These are phyloP conservation scores for Phycomyces nitens DNA, from an alignment of 192 early-diverging fungal species.

Conservation along the genomic window DNA sequence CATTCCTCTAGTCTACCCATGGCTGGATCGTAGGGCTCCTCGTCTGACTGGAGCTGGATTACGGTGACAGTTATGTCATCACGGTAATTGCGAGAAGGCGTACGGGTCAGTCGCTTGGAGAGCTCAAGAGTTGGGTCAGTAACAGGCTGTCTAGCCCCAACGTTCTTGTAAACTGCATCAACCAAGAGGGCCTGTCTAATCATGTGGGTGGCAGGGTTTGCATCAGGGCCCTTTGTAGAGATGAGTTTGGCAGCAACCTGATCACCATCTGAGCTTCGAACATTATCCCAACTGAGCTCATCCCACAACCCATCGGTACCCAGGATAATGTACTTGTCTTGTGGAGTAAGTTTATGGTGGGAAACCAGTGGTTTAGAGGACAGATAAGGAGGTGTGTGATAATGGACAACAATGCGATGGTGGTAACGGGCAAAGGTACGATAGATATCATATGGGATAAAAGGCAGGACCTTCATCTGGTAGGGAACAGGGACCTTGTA, in stretches of 20 bases:
- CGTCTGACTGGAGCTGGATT: slow-evolving; percentile 22
- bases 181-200: slow-evolving; percentile 21
- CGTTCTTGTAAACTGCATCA: slow-evolving; percentile 26
- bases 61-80: slow-evolving; percentile 84
- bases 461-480: slow-evolving; percentile 44
- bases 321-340: slow-evolving; percentile 73
- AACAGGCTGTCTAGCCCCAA: background rate
- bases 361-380: slow-evolving; percentile 71
- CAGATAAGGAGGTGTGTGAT: slow-evolving; percentile 68
- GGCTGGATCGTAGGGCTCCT: background rate
- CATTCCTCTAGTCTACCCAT: slow-evolving; percentile 9
- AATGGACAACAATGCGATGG: slow-evolving; percentile 38
- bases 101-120: slow-evolving; percentile 29
- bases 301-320: slow-evolving; percentile 87
- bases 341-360: slow-evolving; percentile 51
- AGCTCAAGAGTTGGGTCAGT: slow-evolving; percentile 21
- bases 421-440: slow-evolving; percentile 34
- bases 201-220: slow-evolving; percentile 27
- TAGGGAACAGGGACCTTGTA: slow-evolving; percentile 50
- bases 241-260: slow-evolving; percentile 46
- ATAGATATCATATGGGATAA: slow-evolving; percentile 38
- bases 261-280: slow-evolving; percentile 51
- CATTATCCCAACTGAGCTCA: slow-evolving; percentile 61
- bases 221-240: slow-evolving; percentile 2
- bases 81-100: slow-evolving; percentile 55